Conservation (phyloP, 2,329 filamentous ascomycete genomes). For the Fusarium sororula region DNA sequence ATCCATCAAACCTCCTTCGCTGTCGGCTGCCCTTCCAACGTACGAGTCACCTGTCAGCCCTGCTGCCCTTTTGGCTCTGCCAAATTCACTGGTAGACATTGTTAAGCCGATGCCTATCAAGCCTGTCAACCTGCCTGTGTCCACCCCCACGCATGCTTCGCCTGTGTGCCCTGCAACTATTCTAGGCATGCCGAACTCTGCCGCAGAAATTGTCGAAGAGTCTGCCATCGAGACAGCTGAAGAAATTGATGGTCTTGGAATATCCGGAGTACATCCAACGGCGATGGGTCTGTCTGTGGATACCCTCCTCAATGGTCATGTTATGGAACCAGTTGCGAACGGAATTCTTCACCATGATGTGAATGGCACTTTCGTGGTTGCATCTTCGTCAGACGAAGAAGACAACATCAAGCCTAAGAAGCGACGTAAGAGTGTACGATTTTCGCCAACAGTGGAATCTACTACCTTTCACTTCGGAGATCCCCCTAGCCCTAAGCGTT, state of each 20-base stretch:
- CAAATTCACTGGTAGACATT: conserved; percentile 57
- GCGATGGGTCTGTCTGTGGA: conserved; percentile 10
- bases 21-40: not conserved
- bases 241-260: conserved; percentile 2
- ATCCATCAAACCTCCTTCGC: not conserved
- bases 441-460: conserved; percentile 73
- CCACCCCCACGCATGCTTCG: conserved; percentile 25
- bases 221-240: not conserved
- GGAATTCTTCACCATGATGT: not conserved
- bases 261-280: not conserved
- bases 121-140: not conserved
- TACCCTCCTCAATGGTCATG: conserved; percentile 3
- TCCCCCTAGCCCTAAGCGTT: conserved; percentile 58
- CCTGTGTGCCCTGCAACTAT: conserved; percentile 58
- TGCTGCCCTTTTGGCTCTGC: conserved; percentile 58
- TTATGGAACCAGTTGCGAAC: not conserved
- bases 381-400: conserved; percentile 31
- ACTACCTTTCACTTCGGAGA: conserved; percentile 66
- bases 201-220: not conserved
- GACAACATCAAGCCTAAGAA: conserved; percentile 44
- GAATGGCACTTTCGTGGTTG: conserved; percentile 9
- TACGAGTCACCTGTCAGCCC: conserved; percentile 56
- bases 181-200: conserved; percentile 65
- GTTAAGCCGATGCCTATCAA: conserved; percentile 2
- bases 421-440: conserved; percentile 72